phyloP scores from a whole-genome alignment of 345 rosid genomes.

The Excoecaria agallocha region DNA sequence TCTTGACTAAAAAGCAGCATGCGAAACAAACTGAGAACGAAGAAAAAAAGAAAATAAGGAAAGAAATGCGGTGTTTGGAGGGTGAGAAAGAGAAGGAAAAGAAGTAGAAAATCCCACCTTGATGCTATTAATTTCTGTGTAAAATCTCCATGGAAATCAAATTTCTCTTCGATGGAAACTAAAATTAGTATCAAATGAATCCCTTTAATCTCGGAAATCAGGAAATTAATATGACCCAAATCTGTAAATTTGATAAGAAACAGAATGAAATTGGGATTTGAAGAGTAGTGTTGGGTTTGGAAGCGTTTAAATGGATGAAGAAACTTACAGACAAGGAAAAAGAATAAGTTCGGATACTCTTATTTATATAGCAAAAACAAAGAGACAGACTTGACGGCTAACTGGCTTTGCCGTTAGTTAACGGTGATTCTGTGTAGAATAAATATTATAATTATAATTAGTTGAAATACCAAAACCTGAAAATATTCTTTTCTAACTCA shows the following conservation, averaged over 20 bases:
- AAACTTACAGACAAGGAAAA: slow-evolving; percentile 30
- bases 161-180: background rate
- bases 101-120: slow-evolving; percentile 8
- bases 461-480: no score
- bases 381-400: slow-evolving; percentile 38
- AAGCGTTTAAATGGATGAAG: background rate
- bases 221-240: background rate
- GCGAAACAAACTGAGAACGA: background rate
- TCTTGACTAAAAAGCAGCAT: slow-evolving; percentile 8
- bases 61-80: background rate
- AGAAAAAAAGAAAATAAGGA: background rate
- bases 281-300: background rate
- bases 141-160: slow-evolving; percentile 15
- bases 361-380: slow-evolving; percentile 38
- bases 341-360: slow-evolving; percentile 14
- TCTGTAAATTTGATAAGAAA: background rate
- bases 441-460: background rate
- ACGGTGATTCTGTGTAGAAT: slow-evolving; percentile 32
- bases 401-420: slow-evolving; percentile 39
- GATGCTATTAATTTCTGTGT: slow-evolving; percentile 12
- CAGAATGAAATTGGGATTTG: background rate
- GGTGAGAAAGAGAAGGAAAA: slow-evolving; percentile 8
- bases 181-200: background rate
- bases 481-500: background rate
- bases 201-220: slow-evolving; percentile 7